Evolutionary conservation across 169 alveolate species (phyloP).

Genomic region (Plasmodium coatneyi): DNA sequence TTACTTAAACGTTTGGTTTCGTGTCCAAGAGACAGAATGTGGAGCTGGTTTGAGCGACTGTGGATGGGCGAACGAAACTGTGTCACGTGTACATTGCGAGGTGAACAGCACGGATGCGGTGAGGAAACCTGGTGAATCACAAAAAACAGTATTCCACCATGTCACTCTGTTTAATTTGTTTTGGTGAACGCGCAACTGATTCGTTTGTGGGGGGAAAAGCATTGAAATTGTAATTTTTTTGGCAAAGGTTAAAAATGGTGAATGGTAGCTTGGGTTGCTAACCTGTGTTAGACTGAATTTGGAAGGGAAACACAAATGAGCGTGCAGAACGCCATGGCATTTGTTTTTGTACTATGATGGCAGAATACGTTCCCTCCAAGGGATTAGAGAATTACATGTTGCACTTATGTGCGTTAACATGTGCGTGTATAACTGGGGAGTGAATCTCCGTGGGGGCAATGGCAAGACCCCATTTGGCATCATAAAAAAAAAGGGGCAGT

Average conservation of each 20-base stretch:
- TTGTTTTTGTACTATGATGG: neutral
- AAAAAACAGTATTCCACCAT: neutral
- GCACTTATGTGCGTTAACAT: neutral
- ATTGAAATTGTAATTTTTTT: neutral
- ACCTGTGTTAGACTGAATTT: neutral
- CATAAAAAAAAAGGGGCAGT: neutral
- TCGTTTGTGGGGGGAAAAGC: neutral
- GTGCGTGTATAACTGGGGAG: neutral
- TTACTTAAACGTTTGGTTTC: neutral
- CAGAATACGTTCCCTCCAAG: neutral
- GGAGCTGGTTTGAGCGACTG: neutral
- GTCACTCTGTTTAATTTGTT: neutral
- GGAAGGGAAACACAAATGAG: neutral
- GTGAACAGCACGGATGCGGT: neutral
- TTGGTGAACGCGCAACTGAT: neutral
- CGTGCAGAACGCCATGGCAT: neutral
- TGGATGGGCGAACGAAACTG: neutral
- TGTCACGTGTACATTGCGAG: neutral
- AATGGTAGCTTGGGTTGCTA: neutral
- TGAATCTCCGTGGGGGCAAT: neutral
- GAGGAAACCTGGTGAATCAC: neutral
- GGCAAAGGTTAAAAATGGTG: neutral
- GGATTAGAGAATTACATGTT: neutral
- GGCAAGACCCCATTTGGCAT: neutral
- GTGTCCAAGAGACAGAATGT: neutral